These are phyloP conservation scores for Nelumbo lutea DNA, from an alignment of 164 flowering plant species.

Conservation along the genomic window DNA sequence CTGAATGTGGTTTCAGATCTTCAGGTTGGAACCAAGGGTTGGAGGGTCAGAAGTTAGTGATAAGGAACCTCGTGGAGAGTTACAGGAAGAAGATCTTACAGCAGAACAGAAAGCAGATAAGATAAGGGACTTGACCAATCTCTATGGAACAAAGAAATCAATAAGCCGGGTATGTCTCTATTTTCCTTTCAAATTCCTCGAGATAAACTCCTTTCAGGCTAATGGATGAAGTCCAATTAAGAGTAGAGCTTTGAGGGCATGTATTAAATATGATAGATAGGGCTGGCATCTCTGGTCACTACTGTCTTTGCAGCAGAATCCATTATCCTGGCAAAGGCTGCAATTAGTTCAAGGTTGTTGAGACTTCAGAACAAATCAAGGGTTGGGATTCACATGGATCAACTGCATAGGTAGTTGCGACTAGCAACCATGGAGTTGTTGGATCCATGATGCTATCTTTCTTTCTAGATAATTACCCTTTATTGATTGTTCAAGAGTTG, in stretches of 20 bases:
- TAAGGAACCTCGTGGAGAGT: conserved; percentile 19
- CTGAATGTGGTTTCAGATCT: conserved; percentile 41
- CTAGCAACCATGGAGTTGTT: no score
- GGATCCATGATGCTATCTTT: no score
- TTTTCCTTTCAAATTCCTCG: not conserved
- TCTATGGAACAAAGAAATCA: conserved; percentile 48
- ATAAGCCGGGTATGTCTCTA: conserved; percentile 33
- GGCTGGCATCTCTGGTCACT: not conserved
- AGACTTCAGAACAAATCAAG: no score
- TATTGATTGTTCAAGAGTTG: no score
- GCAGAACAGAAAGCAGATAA: conserved; percentile 20
- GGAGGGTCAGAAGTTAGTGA: conserved; percentile 22
- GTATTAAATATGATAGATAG: not conserved
- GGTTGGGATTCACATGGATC: no score
- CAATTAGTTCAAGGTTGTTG: no score
- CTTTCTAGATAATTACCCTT: no score
- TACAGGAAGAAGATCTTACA: conserved; percentile 23
- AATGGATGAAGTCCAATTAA: not conserved
- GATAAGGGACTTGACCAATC: conserved; percentile 21
- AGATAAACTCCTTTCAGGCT: not conserved
- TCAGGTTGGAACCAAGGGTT: conserved; percentile 68
- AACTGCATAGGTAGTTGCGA: no score
- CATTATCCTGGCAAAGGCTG: no score
- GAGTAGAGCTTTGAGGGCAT: not conserved
- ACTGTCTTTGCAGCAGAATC: no score